These are phyloP conservation scores for Tuber aestivum DNA, from an alignment of 495 filamentous ascomycete species.

Conservation along the genomic window DNA sequence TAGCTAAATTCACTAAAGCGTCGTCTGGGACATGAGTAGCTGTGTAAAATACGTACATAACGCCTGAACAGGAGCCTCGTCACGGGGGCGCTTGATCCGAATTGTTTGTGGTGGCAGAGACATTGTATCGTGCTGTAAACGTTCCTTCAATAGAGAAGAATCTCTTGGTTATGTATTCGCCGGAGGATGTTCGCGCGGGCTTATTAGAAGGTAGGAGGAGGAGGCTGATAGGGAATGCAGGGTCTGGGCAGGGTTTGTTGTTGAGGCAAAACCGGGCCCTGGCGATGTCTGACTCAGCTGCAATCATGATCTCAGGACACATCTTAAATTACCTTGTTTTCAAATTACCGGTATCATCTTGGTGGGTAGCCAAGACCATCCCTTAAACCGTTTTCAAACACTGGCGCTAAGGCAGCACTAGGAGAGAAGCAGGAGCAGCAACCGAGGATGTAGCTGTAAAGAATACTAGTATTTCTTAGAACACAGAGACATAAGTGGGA, in stretches of 20 bases:
- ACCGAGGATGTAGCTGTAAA: too few species aligned
- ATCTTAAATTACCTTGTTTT: too few species aligned
- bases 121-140: conserved; percentile 10
- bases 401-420: too few species aligned
- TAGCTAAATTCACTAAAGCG: neutral
- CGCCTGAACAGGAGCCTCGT: conserved; percentile 38
- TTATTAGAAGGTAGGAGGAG: neutral
- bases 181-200: neutral
- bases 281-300: neutral
- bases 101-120: conserved; percentile 39
- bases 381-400: too few species aligned
- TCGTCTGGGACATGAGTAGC: neutral
- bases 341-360: too few species aligned
- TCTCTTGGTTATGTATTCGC: neutral
- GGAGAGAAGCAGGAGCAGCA: too few species aligned
- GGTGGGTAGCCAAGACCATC: too few species aligned
- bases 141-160: neutral
- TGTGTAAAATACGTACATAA: conserved; percentile 23
- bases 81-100: conserved; percentile 41
- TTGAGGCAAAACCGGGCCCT: neutral
- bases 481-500: too few species aligned
- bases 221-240: neutral
- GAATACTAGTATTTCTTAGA: too few species aligned
- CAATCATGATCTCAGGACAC: neutral
- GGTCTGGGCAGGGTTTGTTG: neutral